A percentile compares a stretch with the other conserved stretches of the same genome.
phyloP scores from a whole-genome alignment of 1,284 basidiomycete genomes.

The Apiotrichum akiyoshidainum region DNA sequence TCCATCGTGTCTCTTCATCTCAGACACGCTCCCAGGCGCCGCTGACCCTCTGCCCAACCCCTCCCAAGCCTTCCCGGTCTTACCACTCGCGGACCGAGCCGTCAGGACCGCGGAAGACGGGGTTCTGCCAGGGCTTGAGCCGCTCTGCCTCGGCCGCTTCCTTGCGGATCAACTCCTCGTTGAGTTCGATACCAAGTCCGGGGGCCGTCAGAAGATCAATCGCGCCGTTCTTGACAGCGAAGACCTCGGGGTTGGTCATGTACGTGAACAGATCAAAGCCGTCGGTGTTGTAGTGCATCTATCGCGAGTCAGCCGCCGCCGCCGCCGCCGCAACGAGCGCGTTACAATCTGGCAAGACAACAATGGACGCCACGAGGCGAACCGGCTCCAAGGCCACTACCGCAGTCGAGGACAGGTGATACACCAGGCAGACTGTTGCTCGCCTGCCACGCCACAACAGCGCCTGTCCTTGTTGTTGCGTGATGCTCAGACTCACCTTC shows the following conservation, averaged over 20 bases:
- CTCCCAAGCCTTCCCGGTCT: neutral
- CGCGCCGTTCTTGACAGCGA: constrained; percentile 62
- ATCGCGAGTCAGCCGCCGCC: too few relatives aligned
- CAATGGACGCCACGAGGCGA: too few relatives aligned
- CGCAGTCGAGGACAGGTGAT: too few relatives aligned
- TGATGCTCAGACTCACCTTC: constrained; percentile 28
- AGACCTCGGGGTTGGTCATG: constrained; percentile 58
- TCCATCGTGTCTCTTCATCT: too few relatives aligned
- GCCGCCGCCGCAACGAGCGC: too few relatives aligned
- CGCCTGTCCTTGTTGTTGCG: neutral
- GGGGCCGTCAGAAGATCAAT: constrained; percentile 60
- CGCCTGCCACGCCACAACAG: neutral
- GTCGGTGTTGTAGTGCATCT: constrained; percentile 71
- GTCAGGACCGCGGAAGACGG: constrained; percentile 60
- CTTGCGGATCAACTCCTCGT: constrained; percentile 62
- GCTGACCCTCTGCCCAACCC: neutral
- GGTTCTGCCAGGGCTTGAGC: constrained; percentile 58
- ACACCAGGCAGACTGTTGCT: too few relatives aligned
- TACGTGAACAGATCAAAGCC: constrained; percentile 65
- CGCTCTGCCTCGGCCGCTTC: constrained; percentile 53
- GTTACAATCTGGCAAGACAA: too few relatives aligned
- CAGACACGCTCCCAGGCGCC: too few relatives aligned
- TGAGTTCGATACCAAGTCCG: constrained; percentile 66
- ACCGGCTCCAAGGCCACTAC: too few relatives aligned
- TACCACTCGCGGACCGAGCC: constrained; percentile 60